phyloP scores from a whole-genome alignment of 345 rosid genomes.

The Raphanus sativus region DNA sequence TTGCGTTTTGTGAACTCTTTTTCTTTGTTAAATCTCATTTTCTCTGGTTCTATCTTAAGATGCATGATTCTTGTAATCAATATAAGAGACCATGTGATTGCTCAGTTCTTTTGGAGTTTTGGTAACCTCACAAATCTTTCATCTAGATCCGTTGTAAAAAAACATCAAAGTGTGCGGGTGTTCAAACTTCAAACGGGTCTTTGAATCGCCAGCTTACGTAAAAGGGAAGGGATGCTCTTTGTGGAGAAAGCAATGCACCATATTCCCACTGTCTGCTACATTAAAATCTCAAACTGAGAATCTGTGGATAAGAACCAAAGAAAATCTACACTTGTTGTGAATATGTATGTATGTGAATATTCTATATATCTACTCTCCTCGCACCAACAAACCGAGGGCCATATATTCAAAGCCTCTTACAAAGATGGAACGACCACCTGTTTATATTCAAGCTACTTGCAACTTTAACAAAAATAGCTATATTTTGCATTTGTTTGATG shows the following conservation, averaged over 20 bases:
- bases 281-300: constrained; percentile 36
- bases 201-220: constrained; percentile 66
- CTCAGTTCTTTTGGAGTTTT: too few relatives aligned
- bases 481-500: background rate
- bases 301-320: background rate
- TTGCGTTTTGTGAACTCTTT: background rate
- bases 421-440: background rate
- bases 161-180: constrained; percentile 32
- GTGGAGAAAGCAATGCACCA: constrained; percentile 79
- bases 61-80: background rate
- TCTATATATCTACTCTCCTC: background rate
- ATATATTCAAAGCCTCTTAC: background rate
- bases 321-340: background rate
- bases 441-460: background rate
- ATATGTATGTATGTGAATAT: background rate
- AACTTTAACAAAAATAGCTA: constrained; percentile 1
- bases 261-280: constrained; percentile 59
- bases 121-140: background rate
- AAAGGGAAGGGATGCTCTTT: constrained; percentile 68
- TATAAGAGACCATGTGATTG: background rate
- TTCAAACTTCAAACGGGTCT: constrained; percentile 54
- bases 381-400: background rate
- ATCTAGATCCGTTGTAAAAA: background rate
- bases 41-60: background rate
- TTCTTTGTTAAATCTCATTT: background rate